These are phyloP conservation scores for Microbotryum scabiosae DNA, from an alignment of 1,284 basidiomycete species.

Conservation along the genomic window DNA sequence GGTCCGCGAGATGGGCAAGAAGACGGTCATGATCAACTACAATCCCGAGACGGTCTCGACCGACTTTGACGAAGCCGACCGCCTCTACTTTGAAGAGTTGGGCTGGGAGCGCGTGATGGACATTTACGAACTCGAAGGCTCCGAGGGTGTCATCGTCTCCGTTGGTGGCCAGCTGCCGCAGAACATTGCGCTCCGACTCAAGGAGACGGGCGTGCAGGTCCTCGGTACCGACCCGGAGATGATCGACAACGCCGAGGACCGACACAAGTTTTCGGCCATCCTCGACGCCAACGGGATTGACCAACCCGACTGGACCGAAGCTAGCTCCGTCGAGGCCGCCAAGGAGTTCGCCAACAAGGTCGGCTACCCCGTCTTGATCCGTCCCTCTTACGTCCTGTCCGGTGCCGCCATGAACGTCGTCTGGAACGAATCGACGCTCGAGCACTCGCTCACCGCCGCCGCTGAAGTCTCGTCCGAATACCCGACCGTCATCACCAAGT, in stretches of 20 bases:
- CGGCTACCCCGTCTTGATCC: constrained; percentile 89
- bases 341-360: constrained; percentile 79
- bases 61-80: constrained; percentile 97
- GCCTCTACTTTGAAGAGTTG: constrained; percentile 98
- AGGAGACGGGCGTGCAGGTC: constrained; percentile 94
- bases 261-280: constrained; percentile 98
- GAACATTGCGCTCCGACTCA: constrained; percentile 89
- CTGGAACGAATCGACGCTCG: constrained; percentile 81
- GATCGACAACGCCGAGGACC: constrained; percentile 98
- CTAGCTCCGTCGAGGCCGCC: constrained; percentile 84
- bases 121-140: constrained; percentile 86
- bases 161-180: constrained; percentile 99
- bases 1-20: constrained; percentile 83
- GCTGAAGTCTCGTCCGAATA: constrained; percentile 93
- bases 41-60: constrained; percentile 99
- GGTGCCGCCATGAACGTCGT: constrained; percentile 99
- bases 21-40: constrained; percentile 99
- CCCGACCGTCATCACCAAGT: constrained; percentile 97
- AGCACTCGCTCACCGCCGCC: constrained; percentile 88
- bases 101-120: constrained; percentile 92
- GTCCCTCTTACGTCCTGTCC: constrained; percentile 95
- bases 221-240: constrained; percentile 98
- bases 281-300: constrained; percentile 96
- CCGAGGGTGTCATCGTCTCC: constrained; percentile 85
- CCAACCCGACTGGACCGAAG: constrained; percentile 94